Conservation (phyloP, 306 rosid genomes). For the Vicia villosa region DNA sequence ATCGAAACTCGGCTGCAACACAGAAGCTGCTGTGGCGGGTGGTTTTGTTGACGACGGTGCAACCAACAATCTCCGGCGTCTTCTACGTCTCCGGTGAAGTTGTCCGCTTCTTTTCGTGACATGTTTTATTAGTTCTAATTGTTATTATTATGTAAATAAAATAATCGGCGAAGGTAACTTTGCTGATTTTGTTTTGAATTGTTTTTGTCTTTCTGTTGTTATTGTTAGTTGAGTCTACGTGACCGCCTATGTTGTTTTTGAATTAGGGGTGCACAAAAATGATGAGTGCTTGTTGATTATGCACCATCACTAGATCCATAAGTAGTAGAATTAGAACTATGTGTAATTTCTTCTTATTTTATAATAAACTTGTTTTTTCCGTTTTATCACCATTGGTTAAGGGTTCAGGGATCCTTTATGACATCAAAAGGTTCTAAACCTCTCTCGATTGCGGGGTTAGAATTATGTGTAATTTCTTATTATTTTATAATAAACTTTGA, state of each 20-base stretch:
- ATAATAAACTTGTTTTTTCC: too few relatives aligned
- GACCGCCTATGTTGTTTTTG: slow-evolving; percentile 49
- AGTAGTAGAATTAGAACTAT: neutral
- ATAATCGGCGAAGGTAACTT: slow-evolving; percentile 39
- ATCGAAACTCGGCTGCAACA: slow-evolving; percentile 69
- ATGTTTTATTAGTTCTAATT: too few relatives aligned
- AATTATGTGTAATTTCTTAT: too few relatives aligned
- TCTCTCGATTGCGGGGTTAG: too few relatives aligned
- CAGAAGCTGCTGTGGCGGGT: slow-evolving; percentile 45
- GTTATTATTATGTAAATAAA: slow-evolving; percentile 44
- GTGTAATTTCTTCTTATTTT: too few relatives aligned
- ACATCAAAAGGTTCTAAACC: too few relatives aligned
- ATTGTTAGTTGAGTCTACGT: slow-evolving; percentile 35
- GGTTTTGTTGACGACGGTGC: slow-evolving; percentile 67
- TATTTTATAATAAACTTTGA: too few relatives aligned
- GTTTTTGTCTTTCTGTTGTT: neutral
- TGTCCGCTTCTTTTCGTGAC: neutral
- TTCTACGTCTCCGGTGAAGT: slow-evolving; percentile 68
- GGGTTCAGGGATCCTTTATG: too few relatives aligned
- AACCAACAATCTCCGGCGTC: slow-evolving; percentile 75
- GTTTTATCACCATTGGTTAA: too few relatives aligned
- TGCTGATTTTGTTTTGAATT: slow-evolving; percentile 19
- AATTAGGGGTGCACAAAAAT: slow-evolving; percentile 50
- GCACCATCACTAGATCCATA: neutral
- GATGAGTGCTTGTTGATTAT: neutral